Evolutionary conservation across 192 early-diverging fungal species (phyloP).

Genomic region (Pilobolus umbonatus): DNA sequence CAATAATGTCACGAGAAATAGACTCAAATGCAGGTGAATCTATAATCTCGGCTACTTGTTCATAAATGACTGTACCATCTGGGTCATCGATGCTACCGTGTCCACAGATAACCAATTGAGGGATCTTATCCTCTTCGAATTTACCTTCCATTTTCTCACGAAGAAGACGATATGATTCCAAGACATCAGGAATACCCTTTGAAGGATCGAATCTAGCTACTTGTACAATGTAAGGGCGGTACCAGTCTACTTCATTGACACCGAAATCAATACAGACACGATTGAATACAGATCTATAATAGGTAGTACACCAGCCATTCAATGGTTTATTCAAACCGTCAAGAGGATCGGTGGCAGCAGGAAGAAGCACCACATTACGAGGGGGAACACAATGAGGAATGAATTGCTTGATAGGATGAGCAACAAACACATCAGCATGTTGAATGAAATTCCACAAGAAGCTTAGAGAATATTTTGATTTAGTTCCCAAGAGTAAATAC

Average conservation of each 20-base stretch:
- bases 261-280: conserved; percentile 68
- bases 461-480: not conserved
- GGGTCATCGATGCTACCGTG: conserved; percentile 83
- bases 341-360: conserved; percentile 72
- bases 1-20: conserved; percentile 53
- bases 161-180: conserved; percentile 64
- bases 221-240: conserved; percentile 76
- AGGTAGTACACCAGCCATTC: conserved; percentile 44
- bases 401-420: conserved; percentile 72
- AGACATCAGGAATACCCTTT: conserved; percentile 76
- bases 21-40: conserved; percentile 41
- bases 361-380: conserved; percentile 60
- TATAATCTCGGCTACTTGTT: conserved; percentile 49
- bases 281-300: conserved; percentile 77
- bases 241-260: conserved; percentile 47
- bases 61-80: conserved; percentile 66
- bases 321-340: conserved; percentile 82
- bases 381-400: conserved; percentile 67
- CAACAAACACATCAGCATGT: conserved; percentile 72
- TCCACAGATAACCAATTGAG: conserved; percentile 73
- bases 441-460: conserved; percentile 73
- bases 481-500: not conserved
- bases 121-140: conserved; percentile 43
- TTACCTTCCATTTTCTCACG: conserved; percentile 49
- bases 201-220: conserved; percentile 81